Conservation (phyloP, 228 moss, liverwort and hornwort species). For the Sphagnum magellanicum region DNA sequence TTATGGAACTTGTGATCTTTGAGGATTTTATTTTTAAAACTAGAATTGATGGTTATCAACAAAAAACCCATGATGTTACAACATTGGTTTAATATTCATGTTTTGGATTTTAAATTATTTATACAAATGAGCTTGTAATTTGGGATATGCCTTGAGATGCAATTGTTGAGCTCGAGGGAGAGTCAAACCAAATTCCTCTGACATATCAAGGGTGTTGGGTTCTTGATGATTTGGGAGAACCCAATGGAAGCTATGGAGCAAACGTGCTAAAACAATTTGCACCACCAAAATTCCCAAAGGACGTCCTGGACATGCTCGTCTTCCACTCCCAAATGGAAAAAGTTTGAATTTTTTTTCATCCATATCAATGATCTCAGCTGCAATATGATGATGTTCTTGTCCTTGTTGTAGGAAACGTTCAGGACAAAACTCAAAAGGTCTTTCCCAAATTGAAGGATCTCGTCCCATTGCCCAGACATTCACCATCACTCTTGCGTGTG, state of each 20-base stretch:
- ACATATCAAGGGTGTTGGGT: slow-evolving; percentile 25
- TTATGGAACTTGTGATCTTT: no score
- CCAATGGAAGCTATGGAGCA: slow-evolving; percentile 7
- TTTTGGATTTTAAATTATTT: no score
- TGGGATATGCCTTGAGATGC: slow-evolving; percentile 3
- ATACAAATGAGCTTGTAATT: slow-evolving; percentile 8
- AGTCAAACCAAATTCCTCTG: slow-evolving; percentile 8
- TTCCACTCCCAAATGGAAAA: neutral
- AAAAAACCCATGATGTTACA: no score
- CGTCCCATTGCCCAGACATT: neutral
- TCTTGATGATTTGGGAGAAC: slow-evolving; percentile 15
- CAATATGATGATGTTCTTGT: no score
- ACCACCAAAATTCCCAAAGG: slow-evolving; percentile 7
- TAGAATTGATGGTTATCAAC: no score
- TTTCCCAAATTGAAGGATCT: neutral
- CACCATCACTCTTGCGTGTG: neutral
- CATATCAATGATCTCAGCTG: neutral
- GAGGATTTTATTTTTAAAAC: no score
- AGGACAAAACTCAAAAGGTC: neutral
- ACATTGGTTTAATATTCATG: no score
- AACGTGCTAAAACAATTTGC: slow-evolving; percentile 4
- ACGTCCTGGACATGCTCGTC: neutral
- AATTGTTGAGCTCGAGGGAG: slow-evolving; percentile 3
- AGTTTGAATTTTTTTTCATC: neutral
- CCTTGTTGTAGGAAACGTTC: neutral